Evolutionary conservation across 73 alveolate species (phyloP), one percentile per base, ranked within the genome.

Genomic region (Paramecium tetraurelia): DNA sequence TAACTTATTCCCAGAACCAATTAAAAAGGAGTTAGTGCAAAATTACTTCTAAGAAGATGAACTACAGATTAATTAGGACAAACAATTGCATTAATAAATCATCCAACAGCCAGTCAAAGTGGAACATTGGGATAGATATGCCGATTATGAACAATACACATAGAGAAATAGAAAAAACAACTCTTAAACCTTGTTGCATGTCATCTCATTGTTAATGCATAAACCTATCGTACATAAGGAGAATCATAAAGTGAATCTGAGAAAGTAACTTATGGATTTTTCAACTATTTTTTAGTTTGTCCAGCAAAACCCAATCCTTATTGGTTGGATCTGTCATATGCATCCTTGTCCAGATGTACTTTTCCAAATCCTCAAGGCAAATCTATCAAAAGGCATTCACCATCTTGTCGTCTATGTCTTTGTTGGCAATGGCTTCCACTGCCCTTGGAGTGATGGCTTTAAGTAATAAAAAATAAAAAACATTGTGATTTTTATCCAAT

Each of bases 61-160:
- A 43, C 59, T 21, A 16, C 35, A 72, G 20, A n/a, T n/a, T 18
- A 5, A 53, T 53, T 53, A 72, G 27, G 86, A 36, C 3, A 80
- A 80, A 36, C 41, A 48, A 44, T 22, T 46, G n/a, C 57, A 80
- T 43, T 43, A 41, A 20, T 18, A 40, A 41, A 44, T 24, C 14
- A 21, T 46, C 9, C 20, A 46, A 44, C 18, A 80, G 24, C 46
- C 29, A 10, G 76, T 44, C 3, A 22, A 41, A 46, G 90, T 43
- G 3, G 71, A 80, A 21, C 63, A 48, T 44, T 80, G 90, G 90
- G 90, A 80, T 80, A 80, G 90, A 46, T 80, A 31, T 44, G 20
- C 27, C 6, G 90, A 80, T 80, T 80, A 41, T 80, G 90, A 80
- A 48, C 27, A 80, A 16, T 80, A 41, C 27, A 24, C 43, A 80